Percentiles rank a stretch among this genome's conserved stretches.
phyloP scores from a whole-genome alignment of 2,329 filamentous ascomycete species.

The Talaromyces marneffei region DNA sequence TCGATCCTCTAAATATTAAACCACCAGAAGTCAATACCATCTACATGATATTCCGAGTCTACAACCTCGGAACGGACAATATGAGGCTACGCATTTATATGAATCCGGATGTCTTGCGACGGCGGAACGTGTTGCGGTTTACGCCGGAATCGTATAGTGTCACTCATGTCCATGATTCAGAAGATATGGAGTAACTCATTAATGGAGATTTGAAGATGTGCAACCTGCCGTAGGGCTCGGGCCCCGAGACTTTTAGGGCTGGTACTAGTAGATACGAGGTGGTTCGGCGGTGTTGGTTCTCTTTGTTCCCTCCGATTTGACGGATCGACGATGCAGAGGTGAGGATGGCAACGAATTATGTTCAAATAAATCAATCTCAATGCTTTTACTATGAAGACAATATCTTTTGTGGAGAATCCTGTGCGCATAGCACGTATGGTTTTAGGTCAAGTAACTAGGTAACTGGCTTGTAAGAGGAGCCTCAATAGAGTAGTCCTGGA shows the following conservation, averaged over 20 bases:
- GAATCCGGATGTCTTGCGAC: constrained; percentile 27
- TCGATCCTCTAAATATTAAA: not conserved
- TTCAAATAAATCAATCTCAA: not conserved
- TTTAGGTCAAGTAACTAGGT: too few species aligned
- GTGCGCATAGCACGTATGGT: not conserved
- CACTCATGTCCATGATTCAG: not conserved
- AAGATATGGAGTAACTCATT: too few species aligned
- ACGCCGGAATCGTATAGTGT: not conserved
- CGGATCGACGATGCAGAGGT: not conserved
- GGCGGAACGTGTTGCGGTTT: not conserved
- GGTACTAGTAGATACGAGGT: constrained; percentile 1
- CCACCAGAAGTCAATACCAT: constrained; percentile 16
- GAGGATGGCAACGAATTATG: not conserved
- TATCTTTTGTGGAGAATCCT: not conserved
- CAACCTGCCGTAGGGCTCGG: too few species aligned
- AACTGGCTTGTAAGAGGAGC: not conserved
- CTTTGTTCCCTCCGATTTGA: not conserved
- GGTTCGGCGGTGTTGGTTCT: not conserved
- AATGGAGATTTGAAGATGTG: not conserved
- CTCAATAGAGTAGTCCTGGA: not conserved
- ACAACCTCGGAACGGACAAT: constrained; percentile 27
- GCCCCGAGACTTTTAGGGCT: not conserved
- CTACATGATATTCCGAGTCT: constrained; percentile 42
- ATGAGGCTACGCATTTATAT: constrained; percentile 36
- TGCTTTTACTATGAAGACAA: not conserved